A percentile compares a stretch with the other conserved stretches of the same genome.
phyloP scores from a whole-genome alignment of 2,329 filamentous ascomycete genomes.

The Trichophyton benhamiae region DNA sequence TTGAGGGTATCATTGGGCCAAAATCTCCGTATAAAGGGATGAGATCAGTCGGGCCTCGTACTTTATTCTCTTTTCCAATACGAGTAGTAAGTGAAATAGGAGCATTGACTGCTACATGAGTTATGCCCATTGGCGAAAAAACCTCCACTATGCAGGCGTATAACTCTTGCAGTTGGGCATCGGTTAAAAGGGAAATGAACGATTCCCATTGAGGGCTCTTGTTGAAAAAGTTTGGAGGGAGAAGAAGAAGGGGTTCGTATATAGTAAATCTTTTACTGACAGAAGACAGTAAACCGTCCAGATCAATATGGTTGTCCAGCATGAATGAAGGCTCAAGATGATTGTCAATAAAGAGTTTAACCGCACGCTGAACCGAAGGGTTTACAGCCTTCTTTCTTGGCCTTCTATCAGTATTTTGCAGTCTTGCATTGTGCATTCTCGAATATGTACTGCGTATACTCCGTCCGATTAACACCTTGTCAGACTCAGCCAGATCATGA shows the following conservation, averaged over 20 bases:
- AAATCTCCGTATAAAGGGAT: slow-evolving; percentile 63
- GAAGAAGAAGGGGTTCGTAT: slow-evolving; percentile 46
- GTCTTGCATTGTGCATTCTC: not conserved
- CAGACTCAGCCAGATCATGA: no score
- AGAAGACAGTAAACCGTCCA: slow-evolving; percentile 9
- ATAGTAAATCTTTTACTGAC: slow-evolving; percentile 41
- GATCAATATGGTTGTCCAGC: slow-evolving; percentile 1
- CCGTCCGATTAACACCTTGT: no score
- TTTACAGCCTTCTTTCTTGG: not conserved
- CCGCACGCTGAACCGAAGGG: slow-evolving; percentile 24
- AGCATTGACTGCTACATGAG: slow-evolving; percentile 48
- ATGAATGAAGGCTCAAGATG: slow-evolving; percentile 15
- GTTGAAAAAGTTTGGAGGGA: slow-evolving; percentile 39
- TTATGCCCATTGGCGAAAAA: slow-evolving; percentile 31
- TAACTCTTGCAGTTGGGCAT: slow-evolving; percentile 24
- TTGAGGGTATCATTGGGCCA: slow-evolving; percentile 36
- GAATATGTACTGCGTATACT: no score
- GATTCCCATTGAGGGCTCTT: slow-evolving; percentile 19
- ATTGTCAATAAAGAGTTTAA: slow-evolving; percentile 21
- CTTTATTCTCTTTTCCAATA: slow-evolving; percentile 47
- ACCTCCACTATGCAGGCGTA: slow-evolving; percentile 31
- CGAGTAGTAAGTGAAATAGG: slow-evolving; percentile 37
- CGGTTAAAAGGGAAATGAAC: slow-evolving; percentile 17
- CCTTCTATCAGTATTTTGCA: not conserved
- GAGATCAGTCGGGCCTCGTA: slow-evolving; percentile 61